These are phyloP conservation scores for Haematococcus lacustris DNA, from an alignment of 139 green algal species.

Conservation along the genomic window DNA sequence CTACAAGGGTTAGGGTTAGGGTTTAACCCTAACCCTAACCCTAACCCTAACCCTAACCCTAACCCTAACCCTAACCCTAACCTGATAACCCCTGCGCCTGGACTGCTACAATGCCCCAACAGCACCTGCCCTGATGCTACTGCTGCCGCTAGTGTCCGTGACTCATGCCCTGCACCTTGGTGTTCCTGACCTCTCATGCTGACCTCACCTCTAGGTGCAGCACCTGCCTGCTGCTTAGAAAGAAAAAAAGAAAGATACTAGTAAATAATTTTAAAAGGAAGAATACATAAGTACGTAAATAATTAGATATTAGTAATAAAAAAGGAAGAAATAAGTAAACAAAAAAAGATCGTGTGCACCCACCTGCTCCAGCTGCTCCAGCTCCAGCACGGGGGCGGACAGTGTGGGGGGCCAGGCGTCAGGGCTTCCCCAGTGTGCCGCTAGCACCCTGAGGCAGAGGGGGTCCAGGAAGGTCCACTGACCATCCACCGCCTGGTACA, in stretches of 20 bases:
- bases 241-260: not conserved
- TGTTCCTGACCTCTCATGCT: not conserved
- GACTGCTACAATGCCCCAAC: too few species aligned
- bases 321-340: not conserved
- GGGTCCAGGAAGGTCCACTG: conserved; percentile 73
- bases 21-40: too few species aligned
- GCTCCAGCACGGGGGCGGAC: conserved; percentile 52
- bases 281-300: not conserved
- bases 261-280: not conserved
- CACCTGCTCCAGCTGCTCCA: conserved; percentile 56
- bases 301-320: not conserved
- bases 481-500: conserved; percentile 55
- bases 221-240: not conserved
- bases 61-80: too few species aligned
- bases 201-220: not conserved
- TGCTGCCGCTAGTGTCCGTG: too few species aligned
- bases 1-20: not conserved
- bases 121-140: too few species aligned
- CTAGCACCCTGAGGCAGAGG: conserved; percentile 56
- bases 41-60: too few species aligned
- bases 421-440: conserved; percentile 45
- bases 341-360: not conserved
- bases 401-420: conserved; percentile 45
- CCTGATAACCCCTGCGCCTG: too few species aligned
- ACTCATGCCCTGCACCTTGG: not conserved